phyloP scores from a whole-genome alignment of 2,329 filamentous ascomycete species.

The Cadophora sp. region DNA sequence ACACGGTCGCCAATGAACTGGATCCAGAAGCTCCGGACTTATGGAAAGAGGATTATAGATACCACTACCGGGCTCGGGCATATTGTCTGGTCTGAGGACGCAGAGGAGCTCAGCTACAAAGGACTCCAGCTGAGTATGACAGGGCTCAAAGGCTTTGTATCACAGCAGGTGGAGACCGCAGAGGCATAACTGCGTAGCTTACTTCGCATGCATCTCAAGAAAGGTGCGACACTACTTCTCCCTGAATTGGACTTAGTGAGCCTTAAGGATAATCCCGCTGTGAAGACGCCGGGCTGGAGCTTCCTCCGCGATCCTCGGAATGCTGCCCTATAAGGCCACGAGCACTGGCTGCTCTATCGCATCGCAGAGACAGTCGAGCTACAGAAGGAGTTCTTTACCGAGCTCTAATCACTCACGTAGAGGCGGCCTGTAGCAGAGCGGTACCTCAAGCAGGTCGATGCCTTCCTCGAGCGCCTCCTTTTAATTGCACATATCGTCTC shows the following conservation, averaged over 20 bases:
- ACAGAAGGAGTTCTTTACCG: constrained; percentile 17
- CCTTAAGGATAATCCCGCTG: constrained; percentile 22
- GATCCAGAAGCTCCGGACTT: constrained; percentile 22
- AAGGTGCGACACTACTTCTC: constrained; percentile 6
- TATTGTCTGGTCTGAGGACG: constrained; percentile 23
- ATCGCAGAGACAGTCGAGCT: constrained; percentile 11
- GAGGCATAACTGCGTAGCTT: constrained; percentile 20
- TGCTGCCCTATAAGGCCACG: constrained; percentile 7
- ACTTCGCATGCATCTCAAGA: constrained; percentile 18
- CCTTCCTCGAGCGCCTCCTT: constrained; percentile 14
- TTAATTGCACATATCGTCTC: constrained; percentile 10
- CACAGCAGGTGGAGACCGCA: background rate
- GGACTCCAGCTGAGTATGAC: constrained; percentile 25
- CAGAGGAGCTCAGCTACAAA: constrained; percentile 24
- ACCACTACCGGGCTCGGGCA: constrained; percentile 21
- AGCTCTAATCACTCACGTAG: constrained; percentile 2
- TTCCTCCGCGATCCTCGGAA: constrained; percentile 18
- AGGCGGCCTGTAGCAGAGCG: constrained; percentile 1
- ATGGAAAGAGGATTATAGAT: constrained; percentile 24
- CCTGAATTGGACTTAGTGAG: constrained; percentile 6
- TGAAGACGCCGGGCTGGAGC: constrained; percentile 17
- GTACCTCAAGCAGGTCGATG: constrained; percentile 14
- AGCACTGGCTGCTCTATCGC: constrained; percentile 11
- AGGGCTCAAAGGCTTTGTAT: constrained; percentile 14
- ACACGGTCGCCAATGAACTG: constrained; percentile 27